A percentile compares a stretch with the other conserved stretches of the same genome.
Conservation (phyloP, 2,329 filamentous ascomycete genomes). For the Colletotrichum endophyticum region DNA sequence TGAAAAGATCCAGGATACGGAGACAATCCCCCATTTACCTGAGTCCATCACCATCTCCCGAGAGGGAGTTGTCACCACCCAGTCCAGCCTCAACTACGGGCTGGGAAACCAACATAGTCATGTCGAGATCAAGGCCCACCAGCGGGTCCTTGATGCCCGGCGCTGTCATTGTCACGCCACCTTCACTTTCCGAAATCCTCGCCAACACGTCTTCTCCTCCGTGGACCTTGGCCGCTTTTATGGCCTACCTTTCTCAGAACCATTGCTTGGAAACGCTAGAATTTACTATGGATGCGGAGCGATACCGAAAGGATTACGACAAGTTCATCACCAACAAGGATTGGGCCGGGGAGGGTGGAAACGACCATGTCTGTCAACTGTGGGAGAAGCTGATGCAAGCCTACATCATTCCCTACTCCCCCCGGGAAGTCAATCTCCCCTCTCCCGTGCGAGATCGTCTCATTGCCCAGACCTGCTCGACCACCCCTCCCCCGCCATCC, state of each 20-base stretch:
- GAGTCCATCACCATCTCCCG: constrained; percentile 43
- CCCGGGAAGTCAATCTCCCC: constrained; percentile 89
- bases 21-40: constrained; percentile 48
- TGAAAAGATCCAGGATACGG: constrained; percentile 53
- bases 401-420: constrained; percentile 86
- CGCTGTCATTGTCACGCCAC: constrained; percentile 48
- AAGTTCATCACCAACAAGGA: constrained; percentile 47
- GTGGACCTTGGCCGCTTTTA: constrained; percentile 91
- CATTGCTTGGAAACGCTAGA: constrained; percentile 96
- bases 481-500: constrained; percentile 72
- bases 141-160: constrained; percentile 54
- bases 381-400: constrained; percentile 90
- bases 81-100: constrained; percentile 49
- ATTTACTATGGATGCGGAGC: constrained; percentile 92
- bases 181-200: constrained; percentile 85
- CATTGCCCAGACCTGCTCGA: constrained; percentile 64
- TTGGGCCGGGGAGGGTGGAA: constrained; percentile 44
- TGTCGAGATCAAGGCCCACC: constrained; percentile 53
- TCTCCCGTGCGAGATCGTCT: constrained; percentile 84
- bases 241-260: constrained; percentile 95
- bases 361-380: constrained; percentile 75
- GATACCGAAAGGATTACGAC: constrained; percentile 71
- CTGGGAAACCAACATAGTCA: constrained; percentile 46
- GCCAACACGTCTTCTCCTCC: constrained; percentile 84
- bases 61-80: constrained; percentile 45